phyloP scores from a whole-genome alignment of 805 yeast species.

The Spathaspora arborariae region DNA sequence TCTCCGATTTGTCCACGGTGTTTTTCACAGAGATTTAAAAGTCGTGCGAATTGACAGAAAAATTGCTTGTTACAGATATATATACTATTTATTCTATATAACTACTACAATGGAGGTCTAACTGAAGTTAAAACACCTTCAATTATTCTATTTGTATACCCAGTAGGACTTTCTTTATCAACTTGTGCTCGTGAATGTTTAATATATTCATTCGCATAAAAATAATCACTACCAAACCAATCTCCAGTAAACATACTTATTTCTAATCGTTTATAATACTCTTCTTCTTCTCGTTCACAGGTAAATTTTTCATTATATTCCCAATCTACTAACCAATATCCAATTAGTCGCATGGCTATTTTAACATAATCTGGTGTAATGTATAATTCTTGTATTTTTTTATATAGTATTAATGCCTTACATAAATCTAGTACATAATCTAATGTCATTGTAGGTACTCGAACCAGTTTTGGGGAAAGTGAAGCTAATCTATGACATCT shows the following conservation, averaged over 20 bases:
- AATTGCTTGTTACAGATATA: background rate
- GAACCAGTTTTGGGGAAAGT: conserved; percentile 31
- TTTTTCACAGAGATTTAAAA: background rate
- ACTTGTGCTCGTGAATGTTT: conserved; percentile 13
- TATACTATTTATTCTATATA: background rate
- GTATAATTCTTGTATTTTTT: conserved; percentile 12
- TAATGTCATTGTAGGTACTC: conserved; percentile 31
- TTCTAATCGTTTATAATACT: conserved; percentile 19
- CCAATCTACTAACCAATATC: conserved; percentile 45
- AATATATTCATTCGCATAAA: conserved; percentile 26
- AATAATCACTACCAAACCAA: conserved; percentile 43
- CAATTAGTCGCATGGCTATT: conserved; percentile 35
- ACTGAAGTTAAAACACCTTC: conserved; percentile 35
- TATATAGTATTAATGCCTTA: conserved; percentile 24
- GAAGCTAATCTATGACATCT: conserved; percentile 37
- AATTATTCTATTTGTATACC: conserved; percentile 29
- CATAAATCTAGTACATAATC: conserved; percentile 26
- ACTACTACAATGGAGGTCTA: conserved; percentile 34
- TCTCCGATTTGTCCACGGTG: background rate
- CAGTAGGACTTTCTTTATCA: conserved; percentile 27
- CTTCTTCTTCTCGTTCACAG: conserved; percentile 7
- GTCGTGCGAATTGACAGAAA: background rate
- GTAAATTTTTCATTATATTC: conserved; percentile 21
- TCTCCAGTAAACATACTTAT: conserved; percentile 37
- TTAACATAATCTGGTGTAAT: conserved; percentile 38